phyloP scores from a whole-genome alignment of 2,329 filamentous ascomycete species.

The Penicillium sp. region DNA sequence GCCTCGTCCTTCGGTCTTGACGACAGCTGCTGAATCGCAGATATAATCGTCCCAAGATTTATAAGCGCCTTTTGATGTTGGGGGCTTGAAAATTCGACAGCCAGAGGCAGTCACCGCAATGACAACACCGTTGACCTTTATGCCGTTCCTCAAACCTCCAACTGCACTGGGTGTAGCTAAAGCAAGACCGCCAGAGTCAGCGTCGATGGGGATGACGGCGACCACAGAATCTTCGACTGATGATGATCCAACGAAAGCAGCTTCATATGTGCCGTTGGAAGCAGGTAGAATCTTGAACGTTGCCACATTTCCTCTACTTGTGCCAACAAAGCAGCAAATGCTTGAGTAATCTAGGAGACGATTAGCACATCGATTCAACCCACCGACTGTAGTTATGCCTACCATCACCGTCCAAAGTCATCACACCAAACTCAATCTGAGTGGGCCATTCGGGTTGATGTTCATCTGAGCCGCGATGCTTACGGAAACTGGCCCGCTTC shows the following conservation, averaged over 20 bases:
- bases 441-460: slow-evolving; percentile 69
- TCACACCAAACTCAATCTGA: slow-evolving; percentile 81
- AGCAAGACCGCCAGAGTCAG: slow-evolving; percentile 71
- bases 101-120: slow-evolving; percentile 71
- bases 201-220: slow-evolving; percentile 72
- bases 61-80: slow-evolving; percentile 81
- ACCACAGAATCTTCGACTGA: slow-evolving; percentile 67
- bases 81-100: slow-evolving; percentile 82
- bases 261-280: slow-evolving; percentile 64
- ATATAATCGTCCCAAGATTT: slow-evolving; percentile 81
- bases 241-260: slow-evolving; percentile 65
- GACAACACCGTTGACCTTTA: slow-evolving; percentile 73
- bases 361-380: slow-evolving; percentile 24
- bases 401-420: slow-evolving; percentile 87
- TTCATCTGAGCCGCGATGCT: slow-evolving; percentile 49
- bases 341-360: slow-evolving; percentile 69
- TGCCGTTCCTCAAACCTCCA: slow-evolving; percentile 69
- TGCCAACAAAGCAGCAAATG: slow-evolving; percentile 88
- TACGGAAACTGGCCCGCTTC: slow-evolving; percentile 68
- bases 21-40: slow-evolving; percentile 76
- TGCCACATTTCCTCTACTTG: slow-evolving; percentile 73
- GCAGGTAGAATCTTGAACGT: slow-evolving; percentile 89
- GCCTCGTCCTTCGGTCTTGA: slow-evolving; percentile 69
- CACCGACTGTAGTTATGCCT: slow-evolving; percentile 14
- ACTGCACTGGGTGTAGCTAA: slow-evolving; percentile 71